A percentile compares a stretch with the other conserved stretches of the same genome.
phyloP scores from a whole-genome alignment of 176 grass and related monocot species.

The Avena atlantica region DNA sequence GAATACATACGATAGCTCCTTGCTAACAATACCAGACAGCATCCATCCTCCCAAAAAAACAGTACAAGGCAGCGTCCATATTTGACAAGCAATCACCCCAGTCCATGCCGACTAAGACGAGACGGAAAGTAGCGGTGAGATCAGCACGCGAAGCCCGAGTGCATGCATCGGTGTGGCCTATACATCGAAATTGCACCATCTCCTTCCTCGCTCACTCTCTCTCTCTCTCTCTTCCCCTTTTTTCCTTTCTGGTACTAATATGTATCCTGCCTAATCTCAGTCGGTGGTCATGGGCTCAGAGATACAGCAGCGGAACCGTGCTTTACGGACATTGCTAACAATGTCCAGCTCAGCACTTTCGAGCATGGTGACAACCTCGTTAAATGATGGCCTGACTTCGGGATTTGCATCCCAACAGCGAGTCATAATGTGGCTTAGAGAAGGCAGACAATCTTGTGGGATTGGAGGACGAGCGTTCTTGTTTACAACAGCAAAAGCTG shows the following conservation, averaged over 20 bases:
- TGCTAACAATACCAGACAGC: conserved; percentile 32
- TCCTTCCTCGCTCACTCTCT: not conserved
- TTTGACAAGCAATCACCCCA: conserved; percentile 28
- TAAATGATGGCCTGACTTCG: conserved; percentile 62
- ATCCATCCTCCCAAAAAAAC: conserved; percentile 21
- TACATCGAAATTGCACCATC: not conserved
- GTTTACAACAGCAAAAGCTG: conserved; percentile 78
- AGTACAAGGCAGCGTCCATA: conserved; percentile 31
- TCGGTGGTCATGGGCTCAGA: conserved; percentile 73
- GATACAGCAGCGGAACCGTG: conserved; percentile 80
- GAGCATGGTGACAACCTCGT: conserved; percentile 71
- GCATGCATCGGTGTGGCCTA: not conserved
- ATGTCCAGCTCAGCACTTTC: conserved; percentile 67
- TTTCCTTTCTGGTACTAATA: conserved; percentile 21
- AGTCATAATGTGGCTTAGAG: conserved; percentile 68
- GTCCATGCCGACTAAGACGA: conserved; percentile 34
- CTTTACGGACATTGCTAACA: conserved; percentile 63
- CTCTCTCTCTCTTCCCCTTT: not conserved
- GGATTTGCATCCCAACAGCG: conserved; percentile 75
- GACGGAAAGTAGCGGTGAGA: conserved; percentile 11
- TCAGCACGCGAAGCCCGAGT: not conserved
- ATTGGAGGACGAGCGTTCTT: conserved; percentile 56
- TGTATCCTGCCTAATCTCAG: conserved; percentile 43
- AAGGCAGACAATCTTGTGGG: conserved; percentile 62
- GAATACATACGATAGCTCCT: conserved; percentile 15